Percentiles rank a stretch among this genome's conserved stretches.
Conservation (phyloP, 2,329 filamentous ascomycete species). For the Botryotinia globosa region DNA sequence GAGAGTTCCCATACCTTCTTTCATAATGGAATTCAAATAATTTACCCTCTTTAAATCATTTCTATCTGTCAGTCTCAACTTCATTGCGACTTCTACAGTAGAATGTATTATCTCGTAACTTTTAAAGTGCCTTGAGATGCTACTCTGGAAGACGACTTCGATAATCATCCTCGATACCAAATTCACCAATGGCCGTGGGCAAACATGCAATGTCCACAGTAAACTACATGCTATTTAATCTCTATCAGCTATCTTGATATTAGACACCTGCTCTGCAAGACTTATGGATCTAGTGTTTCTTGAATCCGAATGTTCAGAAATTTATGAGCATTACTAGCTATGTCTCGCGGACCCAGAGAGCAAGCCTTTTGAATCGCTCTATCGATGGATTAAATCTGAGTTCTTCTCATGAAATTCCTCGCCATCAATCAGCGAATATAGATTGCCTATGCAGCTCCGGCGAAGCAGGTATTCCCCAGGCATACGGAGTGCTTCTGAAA, state of each 20-base stretch:
- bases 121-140: background rate
- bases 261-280: slow-evolving; percentile 36
- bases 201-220: slow-evolving; percentile 40
- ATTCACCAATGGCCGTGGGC: slow-evolving; percentile 45
- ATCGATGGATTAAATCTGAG: slow-evolving; percentile 26
- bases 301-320: background rate
- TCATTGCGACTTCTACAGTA: background rate
- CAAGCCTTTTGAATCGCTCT: slow-evolving; percentile 40
- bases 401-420: slow-evolving; percentile 27
- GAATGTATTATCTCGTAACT: background rate
- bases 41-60: background rate
- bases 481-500: slow-evolving; percentile 41
- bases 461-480: slow-evolving; percentile 38
- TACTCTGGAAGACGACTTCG: background rate
- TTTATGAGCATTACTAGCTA: background rate
- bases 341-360: background rate
- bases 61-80: background rate
- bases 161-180: background rate
- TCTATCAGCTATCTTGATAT: slow-evolving; percentile 42
- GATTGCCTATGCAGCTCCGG: slow-evolving; percentile 31
- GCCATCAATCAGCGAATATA: slow-evolving; percentile 20
- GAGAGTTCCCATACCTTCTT: background rate
- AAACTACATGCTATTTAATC: slow-evolving; percentile 43
- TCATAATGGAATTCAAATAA: background rate
- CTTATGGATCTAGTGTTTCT: slow-evolving; percentile 39